Evolutionary conservation across 1,139 yeast species (phyloP).

Genomic region (Debaryomyces sp.): DNA sequence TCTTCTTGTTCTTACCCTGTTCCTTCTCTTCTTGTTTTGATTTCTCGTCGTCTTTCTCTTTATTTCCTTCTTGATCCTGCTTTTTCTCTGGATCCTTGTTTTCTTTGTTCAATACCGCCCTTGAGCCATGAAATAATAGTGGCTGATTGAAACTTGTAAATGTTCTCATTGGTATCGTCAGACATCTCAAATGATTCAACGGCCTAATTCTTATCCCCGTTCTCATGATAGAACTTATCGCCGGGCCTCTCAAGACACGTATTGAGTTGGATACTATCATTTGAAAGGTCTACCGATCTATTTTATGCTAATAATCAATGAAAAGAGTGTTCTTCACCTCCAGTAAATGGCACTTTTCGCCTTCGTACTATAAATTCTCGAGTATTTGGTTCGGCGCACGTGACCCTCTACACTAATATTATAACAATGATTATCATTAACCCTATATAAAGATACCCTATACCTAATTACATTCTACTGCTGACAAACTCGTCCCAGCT

Average conservation of each 20-base stretch:
- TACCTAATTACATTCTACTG: slow-evolving; percentile 11
- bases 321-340: not conserved
- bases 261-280: slow-evolving; percentile 5
- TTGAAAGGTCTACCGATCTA: not conserved
- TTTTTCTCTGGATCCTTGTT: slow-evolving; percentile 4
- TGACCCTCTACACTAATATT: not conserved
- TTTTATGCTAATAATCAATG: not conserved
- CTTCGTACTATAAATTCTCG: slow-evolving; percentile 1
- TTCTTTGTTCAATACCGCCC: slow-evolving; percentile 5
- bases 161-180: slow-evolving; percentile 3
- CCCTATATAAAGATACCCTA: slow-evolving; percentile 1
- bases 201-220: slow-evolving; percentile 1
- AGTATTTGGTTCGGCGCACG: not conserved
- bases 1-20: slow-evolving; percentile 12
- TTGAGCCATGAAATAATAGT: slow-evolving; percentile 10
- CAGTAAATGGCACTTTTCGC: slow-evolving; percentile 1
- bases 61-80: slow-evolving; percentile 1
- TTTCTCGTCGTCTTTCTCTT: slow-evolving; percentile 13
- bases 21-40: slow-evolving; percentile 13
- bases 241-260: slow-evolving; percentile 5
- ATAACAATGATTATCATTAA: not conserved
- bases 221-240: slow-evolving; percentile 2
- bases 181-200: slow-evolving; percentile 3
- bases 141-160: slow-evolving; percentile 6
- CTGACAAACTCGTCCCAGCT: slow-evolving; percentile 54